Conservation (phyloP, 2,329 filamentous ascomycete genomes). For the Alternaria gansuensis region DNA sequence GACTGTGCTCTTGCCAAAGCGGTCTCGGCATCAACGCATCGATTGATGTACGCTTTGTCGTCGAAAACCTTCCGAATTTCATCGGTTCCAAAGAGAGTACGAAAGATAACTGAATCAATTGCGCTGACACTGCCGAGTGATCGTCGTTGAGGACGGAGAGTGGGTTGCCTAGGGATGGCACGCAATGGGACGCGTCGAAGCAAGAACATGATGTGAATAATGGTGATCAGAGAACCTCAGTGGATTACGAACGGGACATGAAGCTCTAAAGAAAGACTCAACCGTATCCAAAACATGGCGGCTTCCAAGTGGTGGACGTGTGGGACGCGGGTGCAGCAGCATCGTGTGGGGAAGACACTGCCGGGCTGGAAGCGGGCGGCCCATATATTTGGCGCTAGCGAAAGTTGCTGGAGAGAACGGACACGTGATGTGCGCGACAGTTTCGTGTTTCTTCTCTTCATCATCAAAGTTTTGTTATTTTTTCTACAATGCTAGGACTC, state of each 20-base stretch:
- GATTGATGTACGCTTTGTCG: conserved; percentile 60
- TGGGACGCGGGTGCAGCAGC: conserved; percentile 27
- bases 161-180: conserved; percentile 26
- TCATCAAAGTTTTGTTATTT: neutral
- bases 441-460: neutral
- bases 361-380: conserved; percentile 12
- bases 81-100: conserved; percentile 62
- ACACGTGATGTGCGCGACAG: conserved; percentile 6
- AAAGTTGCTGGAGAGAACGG: neutral
- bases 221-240: conserved; percentile 18
- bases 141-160: conserved; percentile 33
- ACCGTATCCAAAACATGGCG: conserved; percentile 21
- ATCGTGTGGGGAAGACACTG: conserved; percentile 41
- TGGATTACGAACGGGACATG: conserved; percentile 14
- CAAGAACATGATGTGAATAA: conserved; percentile 39
- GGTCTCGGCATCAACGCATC: conserved; percentile 62
- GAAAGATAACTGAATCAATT: conserved; percentile 62
- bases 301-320: conserved; percentile 25
- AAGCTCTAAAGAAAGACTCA: conserved; percentile 17
- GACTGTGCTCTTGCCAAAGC: conserved; percentile 63
- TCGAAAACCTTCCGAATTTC: conserved; percentile 62
- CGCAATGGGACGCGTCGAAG: conserved; percentile 40
- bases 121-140: conserved; percentile 47
- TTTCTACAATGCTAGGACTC: conserved; percentile 30
- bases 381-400: conserved; percentile 5